Evolutionary conservation across 2,329 filamentous ascomycete species (phyloP).

Genomic region (Calonectria honghensis): DNA sequence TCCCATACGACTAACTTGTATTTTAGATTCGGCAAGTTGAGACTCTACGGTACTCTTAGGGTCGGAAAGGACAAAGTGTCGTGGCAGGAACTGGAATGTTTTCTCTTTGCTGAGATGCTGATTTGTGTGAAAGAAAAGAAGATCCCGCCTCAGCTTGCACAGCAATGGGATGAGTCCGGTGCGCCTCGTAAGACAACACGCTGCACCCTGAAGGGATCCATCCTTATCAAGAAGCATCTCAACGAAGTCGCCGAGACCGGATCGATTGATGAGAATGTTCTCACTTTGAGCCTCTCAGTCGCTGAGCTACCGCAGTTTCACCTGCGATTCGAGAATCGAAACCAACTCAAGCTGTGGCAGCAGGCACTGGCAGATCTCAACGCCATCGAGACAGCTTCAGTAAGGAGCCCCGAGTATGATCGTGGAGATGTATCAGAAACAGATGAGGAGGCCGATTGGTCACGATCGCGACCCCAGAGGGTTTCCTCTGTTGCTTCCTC

Average conservation of each 20-base stretch:
- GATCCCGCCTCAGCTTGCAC: slow-evolving; percentile 66
- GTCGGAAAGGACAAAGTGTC: slow-evolving; percentile 97
- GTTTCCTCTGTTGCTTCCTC: slow-evolving; percentile 89
- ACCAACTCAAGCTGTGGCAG: slow-evolving; percentile 92
- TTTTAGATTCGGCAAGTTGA: slow-evolving; percentile 89
- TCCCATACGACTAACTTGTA: slow-evolving; percentile 38
- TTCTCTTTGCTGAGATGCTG: slow-evolving; percentile 98
- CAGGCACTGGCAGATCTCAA: slow-evolving; percentile 91
- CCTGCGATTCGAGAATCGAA: slow-evolving; percentile 88
- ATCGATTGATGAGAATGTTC: slow-evolving; percentile 83
- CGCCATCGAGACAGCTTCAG: slow-evolving; percentile 77
- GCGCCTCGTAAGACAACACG: slow-evolving; percentile 79
- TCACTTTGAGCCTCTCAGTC: slow-evolving; percentile 94
- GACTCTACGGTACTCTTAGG: slow-evolving; percentile 90
- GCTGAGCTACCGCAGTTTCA: slow-evolving; percentile 95
- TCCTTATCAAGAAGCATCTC: slow-evolving; percentile 97
- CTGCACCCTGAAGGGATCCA: slow-evolving; percentile 96
- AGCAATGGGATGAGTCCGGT: slow-evolving; percentile 80
- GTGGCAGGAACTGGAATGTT: slow-evolving; percentile 99
- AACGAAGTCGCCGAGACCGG: slow-evolving; percentile 88
- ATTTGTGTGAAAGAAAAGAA: slow-evolving; percentile 99
- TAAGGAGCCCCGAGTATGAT: slow-evolving; percentile 86
- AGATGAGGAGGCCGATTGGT: slow-evolving; percentile 90
- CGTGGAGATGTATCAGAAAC: slow-evolving; percentile 85
- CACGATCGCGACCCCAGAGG: slow-evolving; percentile 78